A percentile compares a stretch with the other conserved stretches of the same genome.
These are phyloP conservation scores for Kitagawia praeruptora DNA, from an alignment of 129 eudicot genomes.

Conservation along the genomic window DNA sequence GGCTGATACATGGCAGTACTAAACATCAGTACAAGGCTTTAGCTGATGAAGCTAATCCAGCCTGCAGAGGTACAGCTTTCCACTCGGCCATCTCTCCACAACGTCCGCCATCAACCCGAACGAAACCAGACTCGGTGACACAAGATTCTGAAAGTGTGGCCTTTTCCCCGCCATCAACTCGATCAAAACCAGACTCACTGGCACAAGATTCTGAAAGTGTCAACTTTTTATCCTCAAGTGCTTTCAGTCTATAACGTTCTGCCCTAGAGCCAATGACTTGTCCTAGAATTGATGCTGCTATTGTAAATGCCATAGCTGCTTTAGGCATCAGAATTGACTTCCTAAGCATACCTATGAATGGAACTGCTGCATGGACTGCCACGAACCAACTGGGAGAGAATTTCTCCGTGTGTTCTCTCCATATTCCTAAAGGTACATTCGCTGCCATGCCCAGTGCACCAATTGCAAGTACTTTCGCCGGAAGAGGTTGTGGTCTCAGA, in stretches of 20 bases:
- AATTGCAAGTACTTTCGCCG: constrained; percentile 66
- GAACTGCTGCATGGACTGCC: constrained; percentile 99
- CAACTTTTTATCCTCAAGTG: constrained; percentile 21
- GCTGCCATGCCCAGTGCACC: constrained; percentile 91
- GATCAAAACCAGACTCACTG: background rate
- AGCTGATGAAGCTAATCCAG: constrained; percentile 1
- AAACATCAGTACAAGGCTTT: background rate
- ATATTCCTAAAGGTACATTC: constrained; percentile 78
- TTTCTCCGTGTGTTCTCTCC: constrained; percentile 94
- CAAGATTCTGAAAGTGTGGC: too few relatives aligned
- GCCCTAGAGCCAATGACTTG: constrained; percentile 98
- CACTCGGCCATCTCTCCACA: background rate
- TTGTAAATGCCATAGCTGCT: constrained; percentile 90
- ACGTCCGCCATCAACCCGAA: constrained; percentile 5
- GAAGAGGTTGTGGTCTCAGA: constrained; percentile 82
- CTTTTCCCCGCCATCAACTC: background rate
- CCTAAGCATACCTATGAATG: constrained; percentile 91
- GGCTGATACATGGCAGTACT: background rate
- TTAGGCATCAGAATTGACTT: constrained; percentile 93
- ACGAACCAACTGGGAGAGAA: constrained; percentile 92
- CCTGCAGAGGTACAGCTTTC: constrained; percentile 4
- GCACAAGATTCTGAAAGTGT: constrained; percentile 10
- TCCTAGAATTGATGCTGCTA: constrained; percentile 87
- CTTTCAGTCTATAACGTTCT: constrained; percentile 62
- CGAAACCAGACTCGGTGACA: background rate